Evolutionary conservation across 2,329 filamentous ascomycete species (phyloP), one percentile per base, ranked within the genome.

Genomic region (Verticillium nonalfalfae): DNA sequence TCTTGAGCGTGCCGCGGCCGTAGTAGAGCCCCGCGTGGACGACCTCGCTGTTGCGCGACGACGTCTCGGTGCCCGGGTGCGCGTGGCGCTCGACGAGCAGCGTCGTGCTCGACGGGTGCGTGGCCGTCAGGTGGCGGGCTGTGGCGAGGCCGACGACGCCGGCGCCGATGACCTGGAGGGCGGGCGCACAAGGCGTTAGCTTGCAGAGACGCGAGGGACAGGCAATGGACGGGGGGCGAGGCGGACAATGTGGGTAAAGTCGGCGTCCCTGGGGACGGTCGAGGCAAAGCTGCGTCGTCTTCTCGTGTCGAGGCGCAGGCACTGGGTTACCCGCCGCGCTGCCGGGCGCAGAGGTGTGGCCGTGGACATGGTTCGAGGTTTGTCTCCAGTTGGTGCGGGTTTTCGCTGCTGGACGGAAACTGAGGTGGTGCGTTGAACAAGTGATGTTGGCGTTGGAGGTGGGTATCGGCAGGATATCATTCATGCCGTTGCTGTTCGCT

Each of bases 1-100:
- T 92, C 77, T 99, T 99, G 59, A 97, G 85, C 1, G 87, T 89
- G 50, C 78, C 75, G 6, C 81, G 72, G 15, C 90, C 91, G 75
- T 97, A 97, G 82, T 97, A 98, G 65, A 98, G 83, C 14, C 95
- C 95, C 1, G 91, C 95, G 74, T 99, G 95, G 68, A 99, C 96
- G 60, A 98, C 94, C 83, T 98, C 93, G 71, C 90, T 94, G 78
- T 97, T 97, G 67, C 93, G 88, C 66, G 90, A 91, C 65, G 90
- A 93, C 0, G 93, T 97, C 78, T 97, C 93, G 34, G 87, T 94
- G 58, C 93, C 93, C 33, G 90, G 81, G 58, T 83, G 81, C 26
- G 80, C 75, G 78, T 97, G 90, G 33, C 90, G 86, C 75, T 97
- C 93, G 1, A 97, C 85, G 60, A 97, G 79, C 13, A 97, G 81